Base-by-base conservation (phyloP, 1,284 basidiomycete genomes). In the Leccinum pachyderme region DNA sequence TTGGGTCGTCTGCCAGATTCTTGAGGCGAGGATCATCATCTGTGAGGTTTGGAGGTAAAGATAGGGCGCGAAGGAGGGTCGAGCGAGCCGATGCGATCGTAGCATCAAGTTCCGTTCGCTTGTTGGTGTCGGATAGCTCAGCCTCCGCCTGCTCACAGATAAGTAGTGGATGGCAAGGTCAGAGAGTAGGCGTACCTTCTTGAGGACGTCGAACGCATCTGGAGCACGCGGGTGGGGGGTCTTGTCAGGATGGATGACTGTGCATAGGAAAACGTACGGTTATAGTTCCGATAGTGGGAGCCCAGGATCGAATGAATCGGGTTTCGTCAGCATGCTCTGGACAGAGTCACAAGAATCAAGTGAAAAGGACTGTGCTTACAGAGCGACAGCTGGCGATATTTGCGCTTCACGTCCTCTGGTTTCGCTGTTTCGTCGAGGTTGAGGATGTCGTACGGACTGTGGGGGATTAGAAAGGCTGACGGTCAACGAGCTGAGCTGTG, bases 201-300 rank as follows among this genome's bases (percentile, higher is more conserved):
- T 93, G 46, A 93, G 75, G 27, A 90, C 68, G 70, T 93, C 89
- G 66, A 93, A 93, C 1, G 89, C 89, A 72, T 92, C 90, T 64
- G 90, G 86, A 54, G 90, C 87, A 63, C 83, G 82, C 39, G 81
- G 76, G 72, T 93, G 89, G 66, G 85, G 73, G 59, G 86, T 84
- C 78, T 93, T 93, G 75, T 93, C 89, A 64, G 89, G 89, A 76
- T 93, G 89, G 66, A 93, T 93, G 70, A 91, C 90, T 92, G 64
- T 65, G 61, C 59, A 66, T 72, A 62, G 69, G 61, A 70, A 60
- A 75, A 77, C 77, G 75, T 76, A 78, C 75, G 59, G 44, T 52
- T 22, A 61, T 29, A 48, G 56, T 46, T n/a, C 9, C 25, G 24
- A 33, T 32, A 13, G 43, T 32, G 25, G 35, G 50, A 57, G 47